Base-by-base conservation (phyloP, 768 basidiomycete species). In the Lepiota subincarnata region DNA sequence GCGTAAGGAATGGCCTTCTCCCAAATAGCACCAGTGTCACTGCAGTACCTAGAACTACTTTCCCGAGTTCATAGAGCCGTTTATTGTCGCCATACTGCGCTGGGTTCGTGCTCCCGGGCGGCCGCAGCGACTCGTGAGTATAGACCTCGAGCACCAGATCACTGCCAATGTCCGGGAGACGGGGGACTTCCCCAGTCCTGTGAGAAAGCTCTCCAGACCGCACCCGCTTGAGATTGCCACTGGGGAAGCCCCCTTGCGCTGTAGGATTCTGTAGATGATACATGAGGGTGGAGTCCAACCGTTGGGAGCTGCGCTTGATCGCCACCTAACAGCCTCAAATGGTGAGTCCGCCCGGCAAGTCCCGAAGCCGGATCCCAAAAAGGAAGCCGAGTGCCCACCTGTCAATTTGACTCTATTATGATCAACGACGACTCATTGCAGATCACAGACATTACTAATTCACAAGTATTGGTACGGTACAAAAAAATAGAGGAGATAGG, bases 91-190 rank as follows among this genome's bases (percentile, higher is more conserved):
- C 70, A 62, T 74, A 77, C 22, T 70, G 69, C 31, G 72, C 72
- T 56, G 62, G 70, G 58, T 66, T 67, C 19, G 53, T 47, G 13
- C 59, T 68, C 36, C 59, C 58, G 57, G 60, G 67, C 62, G 64
- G 75, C 47, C 80, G 74, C 46, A 89, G 72, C 16, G 86, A 86
- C 60, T 68, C 75, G 63, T 90, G 87, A 11, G 85, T 87, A 60
- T 79, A 88, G 48, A 87, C 82, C 59, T 86, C 79, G 48, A 89
- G 76, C 58, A 83, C 70, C 35, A 81, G 69, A 47, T 84, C 80
- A 26, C 72, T 71, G 53, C 55, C 45, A 80, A 70, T 63, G 52
- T 67, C 55, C n/a, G 39, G 57, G 22, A 68, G 59, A 71, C 73
- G 41, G 81, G 86, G 58, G 61, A 66, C 22, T 45, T 58, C 55